A percentile compares a stretch with the other conserved stretches of the same genome.
phyloP scores from a whole-genome alignment of 164 flowering plant genomes.

The Stephania cephalantha region DNA sequence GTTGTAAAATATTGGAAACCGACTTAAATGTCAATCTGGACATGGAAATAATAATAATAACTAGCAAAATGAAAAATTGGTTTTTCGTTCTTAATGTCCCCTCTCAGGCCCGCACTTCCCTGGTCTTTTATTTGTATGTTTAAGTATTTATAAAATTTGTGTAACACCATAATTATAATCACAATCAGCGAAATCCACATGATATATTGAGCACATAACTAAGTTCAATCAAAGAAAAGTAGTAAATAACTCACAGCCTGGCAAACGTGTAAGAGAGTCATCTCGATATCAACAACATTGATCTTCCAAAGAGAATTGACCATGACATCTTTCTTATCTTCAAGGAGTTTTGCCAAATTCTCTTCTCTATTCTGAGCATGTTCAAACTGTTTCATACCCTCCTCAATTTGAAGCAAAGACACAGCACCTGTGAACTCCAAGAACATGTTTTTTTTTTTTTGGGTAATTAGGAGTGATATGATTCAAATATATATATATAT shows the following conservation, averaged over 20 bases:
- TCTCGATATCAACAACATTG: constrained; percentile 86
- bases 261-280: constrained; percentile 73
- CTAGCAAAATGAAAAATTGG: too few species aligned
- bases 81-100: too few species aligned
- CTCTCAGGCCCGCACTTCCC: too few species aligned
- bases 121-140: too few species aligned
- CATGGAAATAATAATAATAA: too few species aligned
- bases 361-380: constrained; percentile 57
- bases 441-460: background rate
- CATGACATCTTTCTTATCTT: constrained; percentile 69
- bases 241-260: constrained; percentile 41
- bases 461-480: background rate
- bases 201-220: background rate
- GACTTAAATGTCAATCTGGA: too few species aligned
- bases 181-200: background rate
- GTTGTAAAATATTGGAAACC: too few species aligned
- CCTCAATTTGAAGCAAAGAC: constrained; percentile 62
- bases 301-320: constrained; percentile 84
- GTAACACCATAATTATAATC: too few species aligned
- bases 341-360: constrained; percentile 44
- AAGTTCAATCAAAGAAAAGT: background rate
- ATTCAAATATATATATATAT: background rate
- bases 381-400: constrained; percentile 51
- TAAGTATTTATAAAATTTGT: too few species aligned
- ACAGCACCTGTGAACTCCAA: constrained; percentile 55